Evolutionary conservation across 2,329 filamentous ascomycete genomes (phyloP).

Genomic region (Colletotrichum plurivorum): DNA sequence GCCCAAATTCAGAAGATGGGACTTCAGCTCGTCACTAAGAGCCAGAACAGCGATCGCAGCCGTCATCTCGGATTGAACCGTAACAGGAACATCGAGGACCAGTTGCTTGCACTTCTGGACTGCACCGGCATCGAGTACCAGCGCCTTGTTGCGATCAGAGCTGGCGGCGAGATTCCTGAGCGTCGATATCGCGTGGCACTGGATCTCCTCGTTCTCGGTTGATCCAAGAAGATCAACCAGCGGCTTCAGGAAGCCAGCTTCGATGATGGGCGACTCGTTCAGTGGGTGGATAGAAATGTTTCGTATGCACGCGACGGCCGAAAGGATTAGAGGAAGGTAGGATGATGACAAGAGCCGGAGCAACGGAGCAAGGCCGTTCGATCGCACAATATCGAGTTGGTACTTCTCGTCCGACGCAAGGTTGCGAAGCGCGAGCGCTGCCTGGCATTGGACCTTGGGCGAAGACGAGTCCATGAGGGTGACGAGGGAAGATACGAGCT

Average conservation of each 20-base stretch:
- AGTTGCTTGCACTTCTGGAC: constrained; percentile 99
- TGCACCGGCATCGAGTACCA: constrained; percentile 96
- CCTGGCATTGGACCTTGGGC: constrained; percentile 98
- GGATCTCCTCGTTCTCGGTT: constrained; percentile 98
- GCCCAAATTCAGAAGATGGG: constrained; percentile 88
- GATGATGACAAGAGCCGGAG: constrained; percentile 93
- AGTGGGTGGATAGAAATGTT: constrained; percentile 99
- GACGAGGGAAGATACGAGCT: constrained; percentile 93
- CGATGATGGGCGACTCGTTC: constrained; percentile 98
- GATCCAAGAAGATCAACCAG: constrained; percentile 94
- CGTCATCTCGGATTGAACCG: constrained; percentile 99
- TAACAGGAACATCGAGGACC: constrained; percentile 91
- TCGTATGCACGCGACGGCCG: constrained; percentile 96
- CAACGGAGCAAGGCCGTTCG: constrained; percentile 86
- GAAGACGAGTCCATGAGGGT: constrained; percentile 98
- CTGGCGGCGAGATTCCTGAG: constrained; percentile 95
- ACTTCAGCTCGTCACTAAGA: constrained; percentile 94
- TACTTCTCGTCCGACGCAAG: constrained; percentile 98
- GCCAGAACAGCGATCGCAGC: constrained; percentile 98
- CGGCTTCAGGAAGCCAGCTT: constrained; percentile 94
- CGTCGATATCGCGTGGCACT: constrained; percentile 98
- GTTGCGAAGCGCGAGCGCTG: constrained; percentile 92
- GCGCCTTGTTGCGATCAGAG: constrained; percentile 96
- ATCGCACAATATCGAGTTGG: constrained; percentile 95
- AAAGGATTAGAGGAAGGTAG: constrained; percentile 95